Percentiles rank a stretch among this genome's conserved stretches.
These are phyloP conservation scores for Eragrostis nindensis DNA, from an alignment of 176 grass and related monocot genomes.

Conservation along the genomic window DNA sequence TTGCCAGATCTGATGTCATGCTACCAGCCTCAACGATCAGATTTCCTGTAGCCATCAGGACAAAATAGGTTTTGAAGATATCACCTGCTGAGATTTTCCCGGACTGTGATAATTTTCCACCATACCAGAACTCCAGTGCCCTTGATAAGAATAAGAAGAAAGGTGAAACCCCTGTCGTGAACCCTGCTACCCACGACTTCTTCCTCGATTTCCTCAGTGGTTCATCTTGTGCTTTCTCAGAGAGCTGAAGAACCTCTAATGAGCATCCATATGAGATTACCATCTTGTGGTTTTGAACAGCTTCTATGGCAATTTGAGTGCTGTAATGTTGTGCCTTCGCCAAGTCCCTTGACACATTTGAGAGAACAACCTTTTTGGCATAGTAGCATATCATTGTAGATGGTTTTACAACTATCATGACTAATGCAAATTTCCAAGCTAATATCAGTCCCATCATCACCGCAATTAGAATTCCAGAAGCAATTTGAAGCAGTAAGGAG, in stretches of 20 bases:
- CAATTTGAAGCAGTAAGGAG: slow-evolving; percentile 89
- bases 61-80: slow-evolving; percentile 98
- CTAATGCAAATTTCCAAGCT: slow-evolving; percentile 94
- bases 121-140: slow-evolving; percentile 99
- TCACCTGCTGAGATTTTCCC: slow-evolving; percentile 83
- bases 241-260: slow-evolving; percentile 74
- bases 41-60: slow-evolving; percentile 95
- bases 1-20: slow-evolving; percentile 97
- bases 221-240: slow-evolving; percentile 76
- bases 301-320: slow-evolving; percentile 95
- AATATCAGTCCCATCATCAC: slow-evolving; percentile 80
- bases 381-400: slow-evolving; percentile 88
- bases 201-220: slow-evolving; percentile 77
- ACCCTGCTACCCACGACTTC: slow-evolving; percentile 88
- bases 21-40: slow-evolving; percentile 94
- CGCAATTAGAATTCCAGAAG: slow-evolving; percentile 76
- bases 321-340: slow-evolving; percentile 87
- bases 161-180: slow-evolving; percentile 84
- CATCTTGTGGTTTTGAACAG: slow-evolving; percentile 94
- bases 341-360: slow-evolving; percentile 78
- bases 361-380: slow-evolving; percentile 84
- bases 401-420: slow-evolving; percentile 96
- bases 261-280: slow-evolving; percentile 97
- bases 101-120: slow-evolving; percentile 71
- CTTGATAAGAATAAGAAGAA: slow-evolving; percentile 90